These are phyloP conservation scores for Tuber umbilicatum DNA, from an alignment of 495 filamentous ascomycete genomes.

Conservation along the genomic window DNA sequence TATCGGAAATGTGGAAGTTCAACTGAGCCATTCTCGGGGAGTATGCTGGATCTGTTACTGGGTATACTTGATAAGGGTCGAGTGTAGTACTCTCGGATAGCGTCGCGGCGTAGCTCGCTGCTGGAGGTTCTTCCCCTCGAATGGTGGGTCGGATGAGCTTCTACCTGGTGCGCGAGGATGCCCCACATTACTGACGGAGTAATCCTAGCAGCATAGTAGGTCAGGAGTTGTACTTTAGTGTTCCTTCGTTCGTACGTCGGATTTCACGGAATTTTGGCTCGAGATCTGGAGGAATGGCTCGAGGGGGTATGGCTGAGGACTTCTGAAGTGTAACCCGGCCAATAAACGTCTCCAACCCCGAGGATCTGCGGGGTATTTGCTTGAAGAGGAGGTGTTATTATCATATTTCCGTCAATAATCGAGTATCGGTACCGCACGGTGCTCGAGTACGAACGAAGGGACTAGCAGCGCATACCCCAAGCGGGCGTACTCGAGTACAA, in stretches of 20 bases:
- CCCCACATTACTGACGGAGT: not conserved
- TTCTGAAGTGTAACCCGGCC: too few relatives aligned
- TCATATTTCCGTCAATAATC: too few relatives aligned
- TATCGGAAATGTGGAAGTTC: constrained; percentile 3
- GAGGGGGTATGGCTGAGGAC: too few relatives aligned
- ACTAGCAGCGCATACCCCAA: not conserved
- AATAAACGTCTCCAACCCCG: too few relatives aligned
- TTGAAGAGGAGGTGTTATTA: too few relatives aligned
- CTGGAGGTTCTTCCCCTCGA: not conserved
- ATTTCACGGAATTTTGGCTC: too few relatives aligned
- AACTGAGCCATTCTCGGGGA: not conserved
- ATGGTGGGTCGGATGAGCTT: not conserved
- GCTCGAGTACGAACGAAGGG: too few relatives aligned
- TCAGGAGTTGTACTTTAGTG: not conserved
- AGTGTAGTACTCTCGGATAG: not conserved
- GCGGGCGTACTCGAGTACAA: not conserved
- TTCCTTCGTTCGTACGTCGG: too few relatives aligned
- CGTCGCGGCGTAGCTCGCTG: not conserved
- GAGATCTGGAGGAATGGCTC: too few relatives aligned
- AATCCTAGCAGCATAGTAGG: not conserved
- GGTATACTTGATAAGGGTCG: not conserved
- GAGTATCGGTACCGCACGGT: too few relatives aligned
- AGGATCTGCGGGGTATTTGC: too few relatives aligned
- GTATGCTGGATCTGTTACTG: not conserved
- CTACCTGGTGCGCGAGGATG: not conserved